Conservation (phyloP, 441 rosid genomes). For the Daphne laureola region DNA sequence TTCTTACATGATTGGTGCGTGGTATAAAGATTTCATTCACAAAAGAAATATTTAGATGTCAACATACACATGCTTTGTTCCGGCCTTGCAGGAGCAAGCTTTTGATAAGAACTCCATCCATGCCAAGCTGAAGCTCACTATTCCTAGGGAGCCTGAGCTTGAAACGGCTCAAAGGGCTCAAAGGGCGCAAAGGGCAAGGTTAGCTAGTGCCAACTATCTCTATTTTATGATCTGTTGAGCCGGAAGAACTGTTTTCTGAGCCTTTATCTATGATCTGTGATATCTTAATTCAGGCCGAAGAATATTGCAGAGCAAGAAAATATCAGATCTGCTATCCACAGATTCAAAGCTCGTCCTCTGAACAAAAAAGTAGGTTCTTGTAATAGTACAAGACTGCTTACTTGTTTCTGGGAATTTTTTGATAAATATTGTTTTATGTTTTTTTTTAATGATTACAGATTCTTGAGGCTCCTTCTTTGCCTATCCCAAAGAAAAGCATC, state of each 20-base stretch:
- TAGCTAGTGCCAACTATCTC: constrained; percentile 15
- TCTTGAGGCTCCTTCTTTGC: constrained; percentile 75
- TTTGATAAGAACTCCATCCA: constrained; percentile 28
- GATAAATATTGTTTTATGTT: neutral
- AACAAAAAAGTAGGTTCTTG: constrained; percentile 67
- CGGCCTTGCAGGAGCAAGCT: constrained; percentile 46
- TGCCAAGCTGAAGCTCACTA: constrained; percentile 52
- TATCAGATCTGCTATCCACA: constrained; percentile 29
- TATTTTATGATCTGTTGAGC: constrained; percentile 3
- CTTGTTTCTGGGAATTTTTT: constrained; percentile 6
- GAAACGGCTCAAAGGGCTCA: constrained; percentile 76
- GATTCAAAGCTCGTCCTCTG: constrained; percentile 85
- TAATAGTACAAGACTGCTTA: constrained; percentile 4
- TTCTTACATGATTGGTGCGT: too few species aligned
- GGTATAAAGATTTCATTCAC: neutral
- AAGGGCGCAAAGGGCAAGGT: constrained; percentile 81
- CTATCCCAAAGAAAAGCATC: constrained; percentile 59
- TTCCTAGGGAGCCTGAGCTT: constrained; percentile 89
- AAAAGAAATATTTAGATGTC: neutral
- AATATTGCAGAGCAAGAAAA: constrained; percentile 31
- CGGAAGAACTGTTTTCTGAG: constrained; percentile 7
- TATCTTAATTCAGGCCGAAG: constrained; percentile 52
- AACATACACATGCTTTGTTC: constrained; percentile 3
- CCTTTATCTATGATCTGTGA: neutral
- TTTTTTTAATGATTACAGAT: constrained; percentile 41